These are phyloP conservation scores for Lyophyllum atratum DNA, from an alignment of 768 basidiomycete genomes.

Conservation along the genomic window DNA sequence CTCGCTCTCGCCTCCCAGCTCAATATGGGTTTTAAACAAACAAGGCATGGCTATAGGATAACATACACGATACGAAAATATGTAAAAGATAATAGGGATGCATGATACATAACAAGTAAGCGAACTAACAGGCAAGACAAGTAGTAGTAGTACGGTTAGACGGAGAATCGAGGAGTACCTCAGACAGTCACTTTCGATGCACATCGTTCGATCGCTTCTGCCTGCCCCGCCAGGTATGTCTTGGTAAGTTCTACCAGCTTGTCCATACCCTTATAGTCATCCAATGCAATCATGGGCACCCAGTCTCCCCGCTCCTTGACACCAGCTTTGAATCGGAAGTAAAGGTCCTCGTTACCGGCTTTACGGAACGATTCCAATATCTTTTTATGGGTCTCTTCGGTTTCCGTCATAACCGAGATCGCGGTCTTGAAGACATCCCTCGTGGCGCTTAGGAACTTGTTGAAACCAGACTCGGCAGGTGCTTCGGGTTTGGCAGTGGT, in stretches of 20 bases:
- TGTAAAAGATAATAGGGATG: too few relatives aligned
- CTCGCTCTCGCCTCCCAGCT: too few relatives aligned
- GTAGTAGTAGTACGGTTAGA: too few relatives aligned
- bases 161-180: too few relatives aligned
- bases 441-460: too few relatives aligned
- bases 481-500: conserved; percentile 1
- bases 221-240: conserved; percentile 5
- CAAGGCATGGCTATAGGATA: too few relatives aligned
- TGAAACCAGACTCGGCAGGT: not conserved
- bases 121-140: too few relatives aligned
- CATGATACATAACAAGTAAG: too few relatives aligned
- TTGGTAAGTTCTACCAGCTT: conserved; percentile 10
- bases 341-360: conserved; percentile 8
- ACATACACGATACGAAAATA: too few relatives aligned
- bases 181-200: not conserved
- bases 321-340: conserved; percentile 15
- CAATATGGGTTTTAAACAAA: too few relatives aligned
- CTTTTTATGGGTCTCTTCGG: conserved; percentile 9
- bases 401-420: conserved; percentile 7
- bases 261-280: conserved; percentile 10
- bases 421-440: conserved; percentile 6
- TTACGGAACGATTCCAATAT: conserved; percentile 4
- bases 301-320: conserved; percentile 10
- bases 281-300: conserved; percentile 10
- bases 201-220: conserved; percentile 3